Conservation (phyloP, 495 filamentous ascomycete species). For the Penicillium paxilli region DNA sequence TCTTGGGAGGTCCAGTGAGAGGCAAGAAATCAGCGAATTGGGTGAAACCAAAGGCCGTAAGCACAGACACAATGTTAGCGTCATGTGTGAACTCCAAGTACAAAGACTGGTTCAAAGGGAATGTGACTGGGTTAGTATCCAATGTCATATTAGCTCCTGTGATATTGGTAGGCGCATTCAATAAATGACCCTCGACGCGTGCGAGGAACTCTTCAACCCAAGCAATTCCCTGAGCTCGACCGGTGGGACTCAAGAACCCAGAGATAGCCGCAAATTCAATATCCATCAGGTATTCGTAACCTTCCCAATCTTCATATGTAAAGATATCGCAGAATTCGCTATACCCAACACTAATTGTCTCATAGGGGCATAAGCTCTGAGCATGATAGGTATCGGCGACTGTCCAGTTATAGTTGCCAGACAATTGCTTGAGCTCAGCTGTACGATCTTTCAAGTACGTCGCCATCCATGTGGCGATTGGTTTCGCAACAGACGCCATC, state of each 20-base stretch:
- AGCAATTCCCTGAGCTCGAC: constrained; percentile 58
- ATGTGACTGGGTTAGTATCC: constrained; percentile 43
- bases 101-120: constrained; percentile 48
- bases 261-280: constrained; percentile 55
- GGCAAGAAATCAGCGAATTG: constrained; percentile 50
- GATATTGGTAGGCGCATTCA: constrained; percentile 38
- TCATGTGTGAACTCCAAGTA: constrained; percentile 42
- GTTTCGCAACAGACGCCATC: constrained; percentile 1
- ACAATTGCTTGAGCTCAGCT: constrained; percentile 41
- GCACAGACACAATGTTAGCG: constrained; percentile 30
- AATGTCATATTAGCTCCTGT: constrained; percentile 56
- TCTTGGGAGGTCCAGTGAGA: constrained; percentile 36
- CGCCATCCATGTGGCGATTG: constrained; percentile 32
- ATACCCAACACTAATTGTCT: constrained; percentile 60
- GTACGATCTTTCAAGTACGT: constrained; percentile 52
- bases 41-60: constrained; percentile 53
- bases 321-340: constrained; percentile 52
- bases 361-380: constrained; percentile 57
- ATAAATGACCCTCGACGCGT: constrained; percentile 52
- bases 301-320: constrained; percentile 51
- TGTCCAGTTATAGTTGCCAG: constrained; percentile 50
- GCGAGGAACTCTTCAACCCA: constrained; percentile 63
- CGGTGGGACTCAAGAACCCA: constrained; percentile 54
- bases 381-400: constrained; percentile 52
- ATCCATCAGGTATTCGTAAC: constrained; percentile 53